A percentile compares a stretch with the other conserved stretches of the same genome.
phyloP scores from a whole-genome alignment of 257 asterid species.

The Euphrasia confusa region DNA sequence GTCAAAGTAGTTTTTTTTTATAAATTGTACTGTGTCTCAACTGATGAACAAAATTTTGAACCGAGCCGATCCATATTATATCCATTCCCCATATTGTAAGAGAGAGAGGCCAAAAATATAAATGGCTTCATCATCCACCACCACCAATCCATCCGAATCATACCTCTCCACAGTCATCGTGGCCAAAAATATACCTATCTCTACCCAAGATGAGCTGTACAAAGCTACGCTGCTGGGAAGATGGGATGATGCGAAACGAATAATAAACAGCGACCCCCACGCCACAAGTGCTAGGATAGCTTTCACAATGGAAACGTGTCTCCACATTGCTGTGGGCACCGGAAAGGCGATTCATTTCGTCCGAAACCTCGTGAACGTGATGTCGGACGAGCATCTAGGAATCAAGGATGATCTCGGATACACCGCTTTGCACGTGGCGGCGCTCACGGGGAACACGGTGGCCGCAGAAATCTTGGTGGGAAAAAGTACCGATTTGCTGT shows the following conservation, averaged over 20 bases:
- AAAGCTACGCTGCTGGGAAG: slow-evolving; percentile 15
- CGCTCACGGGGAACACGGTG: slow-evolving; percentile 2
- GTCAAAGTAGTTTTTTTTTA: no score
- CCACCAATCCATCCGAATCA: no score
- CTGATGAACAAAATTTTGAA: no score
- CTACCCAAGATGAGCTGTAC: neutral
- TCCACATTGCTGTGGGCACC: slow-evolving; percentile 18
- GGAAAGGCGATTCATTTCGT: slow-evolving; percentile 17
- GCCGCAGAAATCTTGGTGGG: slow-evolving; percentile 14
- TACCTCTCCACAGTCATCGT: no score
- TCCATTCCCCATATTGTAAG: no score
- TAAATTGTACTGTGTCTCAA: no score
- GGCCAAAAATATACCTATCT: neutral
- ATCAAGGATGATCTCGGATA: neutral
- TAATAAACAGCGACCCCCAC: neutral
- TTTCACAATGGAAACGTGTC: neutral
- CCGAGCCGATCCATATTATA: no score
- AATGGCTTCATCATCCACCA: no score
- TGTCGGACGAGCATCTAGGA: slow-evolving; percentile 15
- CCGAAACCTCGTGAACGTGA: neutral
- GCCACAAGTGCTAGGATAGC: neutral
- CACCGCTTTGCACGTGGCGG: slow-evolving; percentile 21
- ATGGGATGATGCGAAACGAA: slow-evolving; percentile 9
- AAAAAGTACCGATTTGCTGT: slow-evolving; percentile 1
- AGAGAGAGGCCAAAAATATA: no score